A percentile compares a stretch with the other conserved stretches of the same genome.
Evolutionary conservation across 2,329 filamentous ascomycete genomes (phyloP).

Genomic region (Metarhizium brunneum): DNA sequence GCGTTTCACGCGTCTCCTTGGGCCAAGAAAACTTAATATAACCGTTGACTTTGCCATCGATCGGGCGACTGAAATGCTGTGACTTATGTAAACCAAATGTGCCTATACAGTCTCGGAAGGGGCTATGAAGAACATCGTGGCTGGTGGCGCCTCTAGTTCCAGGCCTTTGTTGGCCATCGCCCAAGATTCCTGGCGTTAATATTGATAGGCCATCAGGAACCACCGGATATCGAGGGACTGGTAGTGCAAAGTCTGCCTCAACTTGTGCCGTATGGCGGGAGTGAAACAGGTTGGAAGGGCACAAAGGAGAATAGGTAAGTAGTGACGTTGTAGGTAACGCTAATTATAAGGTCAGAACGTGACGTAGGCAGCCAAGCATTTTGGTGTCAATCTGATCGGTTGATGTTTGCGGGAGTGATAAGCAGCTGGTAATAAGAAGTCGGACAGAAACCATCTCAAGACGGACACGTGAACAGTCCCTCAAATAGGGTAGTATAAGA

Average conservation of each 20-base stretch:
- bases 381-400: conserved; percentile 5
- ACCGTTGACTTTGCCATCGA: conserved; percentile 25
- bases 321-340: conserved; percentile 11
- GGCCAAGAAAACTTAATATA: conserved; percentile 30
- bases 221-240: not conserved
- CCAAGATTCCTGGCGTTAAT: no score
- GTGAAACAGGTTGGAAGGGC: not conserved
- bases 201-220: not conserved
- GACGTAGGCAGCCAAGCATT: conserved; percentile 16
- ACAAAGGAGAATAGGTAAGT: conserved; percentile 7
- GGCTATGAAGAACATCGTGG: conserved; percentile 15
- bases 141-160: conserved; percentile 1
- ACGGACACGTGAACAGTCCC: no score
- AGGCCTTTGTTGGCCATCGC: conserved; percentile 1
- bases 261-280: not conserved
- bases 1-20: conserved; percentile 4
- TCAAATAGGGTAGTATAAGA: no score
- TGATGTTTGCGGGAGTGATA: not conserved
- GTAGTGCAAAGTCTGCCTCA: not conserved
- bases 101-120: conserved; percentile 22
- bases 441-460: not conserved
- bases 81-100: conserved; percentile 14
- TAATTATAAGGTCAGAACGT: conserved; percentile 20
- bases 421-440: not conserved
- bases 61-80: conserved; percentile 20